Evolutionary conservation across 352 stramenopile species (phyloP).

Genomic region (Phytophthora pistaciae): DNA sequence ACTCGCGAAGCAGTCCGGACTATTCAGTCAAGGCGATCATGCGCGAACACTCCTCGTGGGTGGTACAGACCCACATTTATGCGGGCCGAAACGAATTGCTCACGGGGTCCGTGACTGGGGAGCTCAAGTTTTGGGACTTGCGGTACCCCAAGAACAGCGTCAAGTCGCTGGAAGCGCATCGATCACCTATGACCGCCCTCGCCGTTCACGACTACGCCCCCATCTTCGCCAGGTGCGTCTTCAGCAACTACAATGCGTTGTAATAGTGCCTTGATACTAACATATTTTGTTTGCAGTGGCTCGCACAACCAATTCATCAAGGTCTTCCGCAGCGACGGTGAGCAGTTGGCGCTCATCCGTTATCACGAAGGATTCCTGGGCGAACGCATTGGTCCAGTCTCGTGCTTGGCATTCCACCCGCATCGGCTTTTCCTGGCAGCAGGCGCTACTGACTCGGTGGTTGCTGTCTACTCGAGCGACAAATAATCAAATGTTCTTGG

Average conservation of each 20-base stretch:
- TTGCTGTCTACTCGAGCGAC: slow-evolving; percentile 94
- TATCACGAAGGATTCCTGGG: slow-evolving; percentile 98
- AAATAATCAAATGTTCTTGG: slow-evolving; percentile 49
- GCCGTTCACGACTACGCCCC: slow-evolving; percentile 96
- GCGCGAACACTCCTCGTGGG: slow-evolving; percentile 96
- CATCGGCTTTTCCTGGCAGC: slow-evolving; percentile 96
- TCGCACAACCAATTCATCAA: slow-evolving; percentile 99
- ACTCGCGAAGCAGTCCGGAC: slow-evolving; percentile 88
- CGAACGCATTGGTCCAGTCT: slow-evolving; percentile 97
- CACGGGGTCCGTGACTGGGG: slow-evolving; percentile 94
- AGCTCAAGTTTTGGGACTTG: slow-evolving; percentile 98
- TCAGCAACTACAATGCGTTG: slow-evolving; percentile 1
- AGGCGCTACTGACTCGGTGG: slow-evolving; percentile 95
- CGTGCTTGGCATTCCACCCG: slow-evolving; percentile 97
- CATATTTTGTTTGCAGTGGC: slow-evolving; percentile 63
- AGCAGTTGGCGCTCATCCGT: slow-evolving; percentile 86
- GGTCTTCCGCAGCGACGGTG: slow-evolving; percentile 93
- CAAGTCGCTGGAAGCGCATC: slow-evolving; percentile 90
- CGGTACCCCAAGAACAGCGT: slow-evolving; percentile 84
- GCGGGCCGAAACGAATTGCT: slow-evolving; percentile 90
- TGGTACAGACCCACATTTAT: slow-evolving; percentile 93
- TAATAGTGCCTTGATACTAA: slow-evolving; percentile 2
- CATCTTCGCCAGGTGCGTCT: slow-evolving; percentile 92
- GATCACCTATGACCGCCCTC: slow-evolving; percentile 97
- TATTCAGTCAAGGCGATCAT: slow-evolving; percentile 74